Conservation (phyloP, 129 eudicot species). For the Helianthus tuberosus region DNA sequence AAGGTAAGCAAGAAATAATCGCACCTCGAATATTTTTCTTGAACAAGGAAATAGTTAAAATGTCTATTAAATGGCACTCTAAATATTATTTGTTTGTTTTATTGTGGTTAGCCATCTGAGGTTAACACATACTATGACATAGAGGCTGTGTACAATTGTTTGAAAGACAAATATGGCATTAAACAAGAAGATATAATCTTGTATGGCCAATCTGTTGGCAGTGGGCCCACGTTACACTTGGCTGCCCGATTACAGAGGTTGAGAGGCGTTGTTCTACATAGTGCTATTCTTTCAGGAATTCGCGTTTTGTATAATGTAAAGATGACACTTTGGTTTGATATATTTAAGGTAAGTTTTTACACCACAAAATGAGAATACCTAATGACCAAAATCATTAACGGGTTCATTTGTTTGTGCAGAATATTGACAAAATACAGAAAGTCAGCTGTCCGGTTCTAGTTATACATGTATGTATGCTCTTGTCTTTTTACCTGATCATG, state of each 20-base stretch:
- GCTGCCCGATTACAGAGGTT: conserved; percentile 76
- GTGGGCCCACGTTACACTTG: conserved; percentile 93
- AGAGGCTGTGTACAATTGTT: conserved; percentile 91
- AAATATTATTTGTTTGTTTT: conserved; percentile 21
- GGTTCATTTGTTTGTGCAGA: conserved; percentile 44
- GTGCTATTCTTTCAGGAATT: conserved; percentile 95
- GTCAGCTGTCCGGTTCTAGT: conserved; percentile 89
- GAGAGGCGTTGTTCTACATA: conserved; percentile 92
- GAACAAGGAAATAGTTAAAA: neutral
- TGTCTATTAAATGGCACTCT: conserved; percentile 12
- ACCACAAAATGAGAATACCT: too few relatives aligned
- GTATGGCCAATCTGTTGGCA: conserved; percentile 97
- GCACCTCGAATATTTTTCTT: neutral
- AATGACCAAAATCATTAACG: too few relatives aligned
- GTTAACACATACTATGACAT: conserved; percentile 91
- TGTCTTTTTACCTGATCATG: conserved; percentile 1
- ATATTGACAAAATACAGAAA: conserved; percentile 81
- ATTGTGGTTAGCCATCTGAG: conserved; percentile 83
- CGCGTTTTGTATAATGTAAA: conserved; percentile 85
- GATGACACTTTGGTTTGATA: conserved; percentile 97
- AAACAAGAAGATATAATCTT: conserved; percentile 89
- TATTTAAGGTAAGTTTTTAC: conserved; percentile 61
- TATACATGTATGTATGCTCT: conserved; percentile 72
- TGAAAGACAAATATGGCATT: conserved; percentile 72
- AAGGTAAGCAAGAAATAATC: conserved; percentile 59